Conservation (phyloP, 768 basidiomycete genomes). For the Dentipellis fragilis region DNA sequence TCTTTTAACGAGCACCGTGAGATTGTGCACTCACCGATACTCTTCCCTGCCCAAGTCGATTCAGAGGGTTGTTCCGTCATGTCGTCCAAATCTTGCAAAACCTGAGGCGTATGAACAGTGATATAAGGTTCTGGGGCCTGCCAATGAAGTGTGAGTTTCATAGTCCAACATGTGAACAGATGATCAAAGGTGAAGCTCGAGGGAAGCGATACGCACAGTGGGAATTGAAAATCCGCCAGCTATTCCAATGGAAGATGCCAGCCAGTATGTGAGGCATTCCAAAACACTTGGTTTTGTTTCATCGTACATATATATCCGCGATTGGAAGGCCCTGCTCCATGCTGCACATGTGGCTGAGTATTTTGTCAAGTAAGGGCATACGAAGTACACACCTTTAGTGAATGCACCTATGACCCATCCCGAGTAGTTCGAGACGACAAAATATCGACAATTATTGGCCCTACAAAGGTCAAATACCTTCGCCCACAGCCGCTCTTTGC, state of each 20-base stretch:
- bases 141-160: too few relatives aligned
- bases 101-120: too few relatives aligned
- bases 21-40: constrained; percentile 3
- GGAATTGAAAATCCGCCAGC: too few relatives aligned
- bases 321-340: constrained; percentile 6
- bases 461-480: constrained; percentile 11
- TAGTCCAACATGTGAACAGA: too few relatives aligned
- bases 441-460: constrained; percentile 11
- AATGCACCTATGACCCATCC: constrained; percentile 18
- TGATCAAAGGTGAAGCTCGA: too few relatives aligned
- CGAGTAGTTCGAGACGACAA: constrained; percentile 16
- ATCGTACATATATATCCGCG: constrained; percentile 2
- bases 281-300: constrained; percentile 6
- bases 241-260: constrained; percentile 6
- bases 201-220: too few relatives aligned
- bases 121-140: too few relatives aligned
- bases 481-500: constrained; percentile 11
- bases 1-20: background rate
- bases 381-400: background rate
- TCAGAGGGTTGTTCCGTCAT: background rate
- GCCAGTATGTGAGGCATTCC: constrained; percentile 9
- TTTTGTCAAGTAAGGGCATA: background rate
- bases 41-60: constrained; percentile 9
- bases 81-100: too few relatives aligned
- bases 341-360: background rate